A percentile compares a stretch with the other conserved stretches of the same genome.
These are phyloP conservation scores for Penicillium ucsense DNA, from an alignment of 495 filamentous ascomycete genomes.

Conservation along the genomic window DNA sequence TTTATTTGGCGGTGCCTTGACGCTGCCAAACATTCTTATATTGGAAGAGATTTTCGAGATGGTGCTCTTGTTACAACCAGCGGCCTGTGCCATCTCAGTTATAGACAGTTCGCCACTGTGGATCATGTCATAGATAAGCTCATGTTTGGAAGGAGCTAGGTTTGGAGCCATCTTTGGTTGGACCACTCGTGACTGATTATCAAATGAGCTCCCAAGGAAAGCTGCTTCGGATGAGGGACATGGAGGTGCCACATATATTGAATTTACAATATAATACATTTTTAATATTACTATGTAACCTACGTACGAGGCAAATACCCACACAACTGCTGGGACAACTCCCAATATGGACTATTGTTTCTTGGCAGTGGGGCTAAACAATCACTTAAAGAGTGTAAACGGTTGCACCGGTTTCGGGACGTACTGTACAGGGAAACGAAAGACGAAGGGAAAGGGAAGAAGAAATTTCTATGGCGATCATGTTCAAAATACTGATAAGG, in stretches of 20 bases:
- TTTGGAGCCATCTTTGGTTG: conserved; percentile 7
- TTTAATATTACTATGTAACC: background rate
- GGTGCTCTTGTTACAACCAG: conserved; percentile 12
- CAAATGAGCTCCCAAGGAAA: background rate
- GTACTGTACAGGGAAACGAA: no score
- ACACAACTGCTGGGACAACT: background rate
- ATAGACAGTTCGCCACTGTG: conserved; percentile 9
- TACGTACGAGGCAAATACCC: background rate
- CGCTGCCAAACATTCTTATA: conserved; percentile 18
- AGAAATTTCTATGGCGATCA: no score
- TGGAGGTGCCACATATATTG: background rate
- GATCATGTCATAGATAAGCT: conserved; percentile 12
- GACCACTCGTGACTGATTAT: conserved; percentile 2
- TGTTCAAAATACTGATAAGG: no score
- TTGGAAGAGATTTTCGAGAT: conserved; percentile 20
- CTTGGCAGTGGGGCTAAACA: no score
- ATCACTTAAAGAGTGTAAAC: no score
- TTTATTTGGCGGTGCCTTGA: conserved; percentile 17
- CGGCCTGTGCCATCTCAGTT: conserved; percentile 7
- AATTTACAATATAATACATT: background rate
- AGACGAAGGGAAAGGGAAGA: no score
- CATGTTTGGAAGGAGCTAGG: conserved; percentile 3
- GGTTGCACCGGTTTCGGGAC: no score
- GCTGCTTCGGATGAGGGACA: background rate
- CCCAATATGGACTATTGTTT: no score